phyloP scores from a whole-genome alignment of 495 filamentous ascomycete genomes.

The Hyaloscypha hepaticicola region DNA sequence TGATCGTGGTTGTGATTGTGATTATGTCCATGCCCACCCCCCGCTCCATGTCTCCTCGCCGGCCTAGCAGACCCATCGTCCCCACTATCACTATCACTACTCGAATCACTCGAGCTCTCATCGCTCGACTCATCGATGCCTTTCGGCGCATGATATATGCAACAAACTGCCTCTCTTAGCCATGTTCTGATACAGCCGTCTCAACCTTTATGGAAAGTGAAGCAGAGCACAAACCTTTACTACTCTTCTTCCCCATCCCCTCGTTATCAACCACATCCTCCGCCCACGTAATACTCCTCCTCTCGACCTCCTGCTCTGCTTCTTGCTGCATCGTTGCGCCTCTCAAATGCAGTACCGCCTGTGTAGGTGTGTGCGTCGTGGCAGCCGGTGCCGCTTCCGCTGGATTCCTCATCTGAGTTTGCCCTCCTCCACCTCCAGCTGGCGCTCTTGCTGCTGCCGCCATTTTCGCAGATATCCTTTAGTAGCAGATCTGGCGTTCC shows the following conservation, averaged over 20 bases:
- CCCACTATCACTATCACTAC: constrained; percentile 58
- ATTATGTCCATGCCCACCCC: constrained; percentile 34
- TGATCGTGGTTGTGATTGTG: constrained; percentile 36
- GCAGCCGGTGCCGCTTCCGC: not conserved
- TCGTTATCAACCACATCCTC: constrained; percentile 96
- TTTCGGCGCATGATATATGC: constrained; percentile 90
- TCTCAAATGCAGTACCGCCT: constrained; percentile 29
- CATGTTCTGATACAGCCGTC: too few relatives aligned
- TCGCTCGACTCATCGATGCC: constrained; percentile 82
- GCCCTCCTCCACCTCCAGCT: not conserved
- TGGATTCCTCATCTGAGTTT: constrained; percentile 8
- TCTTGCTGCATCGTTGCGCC: constrained; percentile 31
- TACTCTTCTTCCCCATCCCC: constrained; percentile 87
- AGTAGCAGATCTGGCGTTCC: too few relatives aligned
- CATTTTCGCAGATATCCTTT: not conserved
- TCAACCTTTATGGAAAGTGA: too few relatives aligned
- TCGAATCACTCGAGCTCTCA: constrained; percentile 64
- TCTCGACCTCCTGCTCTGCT: constrained; percentile 21
- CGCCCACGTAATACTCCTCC: constrained; percentile 77
- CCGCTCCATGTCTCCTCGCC: constrained; percentile 19
- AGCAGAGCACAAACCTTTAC: constrained; percentile 67
- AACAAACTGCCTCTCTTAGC: constrained; percentile 68
- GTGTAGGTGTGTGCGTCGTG: constrained; percentile 16
- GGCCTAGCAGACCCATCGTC: constrained; percentile 40
- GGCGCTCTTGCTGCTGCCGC: constrained; percentile 1